Evolutionary conservation across 129 eudicot genomes (phyloP).

Genomic region (Centaurea solstitialis): DNA sequence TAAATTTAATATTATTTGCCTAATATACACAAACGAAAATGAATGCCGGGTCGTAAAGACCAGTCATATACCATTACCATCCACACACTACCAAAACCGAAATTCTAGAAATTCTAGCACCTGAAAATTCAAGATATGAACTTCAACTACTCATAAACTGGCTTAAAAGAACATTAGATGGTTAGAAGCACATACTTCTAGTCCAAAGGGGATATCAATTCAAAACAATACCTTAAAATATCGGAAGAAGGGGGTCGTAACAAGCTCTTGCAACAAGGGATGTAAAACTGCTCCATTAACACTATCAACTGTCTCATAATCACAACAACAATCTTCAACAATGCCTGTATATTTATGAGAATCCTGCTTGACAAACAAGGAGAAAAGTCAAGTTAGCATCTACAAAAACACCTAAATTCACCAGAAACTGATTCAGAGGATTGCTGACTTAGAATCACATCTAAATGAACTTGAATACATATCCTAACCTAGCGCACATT

Average conservation of each 20-base stretch:
- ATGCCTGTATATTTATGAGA: conserved; percentile 73
- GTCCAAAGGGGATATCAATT: not conserved
- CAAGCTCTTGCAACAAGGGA: conserved; percentile 40
- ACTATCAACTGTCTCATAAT: conserved; percentile 45
- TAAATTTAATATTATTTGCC: not conserved
- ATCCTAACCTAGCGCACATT: conserved; percentile 18
- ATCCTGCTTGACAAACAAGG: conserved; percentile 53
- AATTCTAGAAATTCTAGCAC: not conserved
- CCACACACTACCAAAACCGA: not conserved
- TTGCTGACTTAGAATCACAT: not conserved
- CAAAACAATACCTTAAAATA: conserved; percentile 32
- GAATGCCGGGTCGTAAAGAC: not conserved
- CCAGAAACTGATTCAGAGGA: conserved; percentile 8
- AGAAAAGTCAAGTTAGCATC: conserved; percentile 1
- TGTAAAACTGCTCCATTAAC: conserved; percentile 38
- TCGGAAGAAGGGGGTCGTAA: conserved; percentile 40
- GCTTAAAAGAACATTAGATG: too few species aligned
- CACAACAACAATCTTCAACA: conserved; percentile 97
- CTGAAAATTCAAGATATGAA: not conserved
- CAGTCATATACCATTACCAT: not conserved
- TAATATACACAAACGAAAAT: not conserved
- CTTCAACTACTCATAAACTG: not conserved
- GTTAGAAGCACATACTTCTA: not conserved
- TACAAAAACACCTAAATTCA: not conserved
- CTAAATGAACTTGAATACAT: conserved; percentile 1